Conservation (phyloP, 2,329 filamentous ascomycete genomes). For the Pseudogymnoascus sp. region DNA sequence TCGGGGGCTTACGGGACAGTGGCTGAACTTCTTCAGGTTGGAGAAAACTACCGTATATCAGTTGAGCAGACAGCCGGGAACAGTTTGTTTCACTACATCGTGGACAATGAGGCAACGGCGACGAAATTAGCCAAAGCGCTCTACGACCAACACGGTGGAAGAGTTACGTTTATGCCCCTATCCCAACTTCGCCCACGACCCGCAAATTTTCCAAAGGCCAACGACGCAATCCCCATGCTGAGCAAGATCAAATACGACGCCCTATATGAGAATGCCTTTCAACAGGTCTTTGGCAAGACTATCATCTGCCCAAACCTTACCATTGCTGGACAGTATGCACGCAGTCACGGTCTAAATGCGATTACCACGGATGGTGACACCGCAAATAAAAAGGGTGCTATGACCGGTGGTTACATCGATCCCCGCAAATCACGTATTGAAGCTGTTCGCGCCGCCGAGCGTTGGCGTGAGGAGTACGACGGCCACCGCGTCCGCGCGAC, state of each 20-base stretch:
- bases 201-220: conserved; percentile 72
- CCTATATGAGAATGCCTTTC: conserved; percentile 75
- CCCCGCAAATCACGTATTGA: conserved; percentile 78
- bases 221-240: conserved; percentile 79
- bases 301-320: conserved; percentile 88
- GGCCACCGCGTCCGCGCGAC: conserved; percentile 52
- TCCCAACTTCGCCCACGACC: conserved; percentile 67
- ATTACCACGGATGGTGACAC: conserved; percentile 94
- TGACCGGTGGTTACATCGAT: conserved; percentile 93
- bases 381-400: conserved; percentile 87
- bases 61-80: conserved; percentile 89
- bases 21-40: conserved; percentile 84
- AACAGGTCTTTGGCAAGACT: conserved; percentile 91
- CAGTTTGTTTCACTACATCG: conserved; percentile 91
- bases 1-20: conserved; percentile 86
- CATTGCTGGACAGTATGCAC: conserved; percentile 81
- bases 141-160: conserved; percentile 69
- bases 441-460: conserved; percentile 66
- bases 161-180: conserved; percentile 91
- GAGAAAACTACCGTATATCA: conserved; percentile 75
- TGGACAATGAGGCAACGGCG: conserved; percentile 84
- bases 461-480: conserved; percentile 69
- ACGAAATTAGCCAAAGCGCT: conserved; percentile 72
- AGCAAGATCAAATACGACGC: conserved; percentile 75
- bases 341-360: conserved; percentile 83